Evolutionary conservation across 2,329 filamentous ascomycete species (phyloP), one percentile per base, ranked within the genome.

Genomic region (Exophiala xenobiotica): DNA sequence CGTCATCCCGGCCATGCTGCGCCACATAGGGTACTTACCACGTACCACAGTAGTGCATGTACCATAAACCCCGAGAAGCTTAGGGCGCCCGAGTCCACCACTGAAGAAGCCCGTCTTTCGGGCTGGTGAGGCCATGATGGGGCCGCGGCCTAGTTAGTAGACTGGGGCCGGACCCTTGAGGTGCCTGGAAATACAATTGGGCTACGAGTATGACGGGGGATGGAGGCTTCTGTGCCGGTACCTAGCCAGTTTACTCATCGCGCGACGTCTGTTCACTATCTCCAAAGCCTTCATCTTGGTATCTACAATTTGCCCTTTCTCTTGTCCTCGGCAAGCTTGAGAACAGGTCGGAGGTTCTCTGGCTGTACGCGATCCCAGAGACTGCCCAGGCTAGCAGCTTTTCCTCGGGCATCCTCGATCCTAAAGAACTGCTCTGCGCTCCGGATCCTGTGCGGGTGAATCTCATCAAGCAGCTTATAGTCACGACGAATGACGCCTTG

Each of bases 391-490:
- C 58, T 56, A 9, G 44, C 22, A 23, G 26, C 40, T 23, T 39
- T 50, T 11, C 56, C 58, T 16, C 42, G 19, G 5, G 38, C 51
- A 18, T 59, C 56, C 35, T 60, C 58, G 16, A 48, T 49, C n/a
- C 53, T 44, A 44, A 80, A 74, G 68, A 74, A 81, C 54, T 80
- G 71, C 59, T 78, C 75, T 0, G 70, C 74, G 26, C 64, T 74
- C 59, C 63, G 71, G 49, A 78, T 73, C n/a, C 78, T 66, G 1
- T 60, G 60, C 0, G 78, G 78, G 59, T 76, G 69, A 42, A 81
- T 80, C 63, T 76, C 69, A 59, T 80, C 78, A 35, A 81, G 62
- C 14, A 80, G 54, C 11, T 58, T 64, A 58, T 78, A 79, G 58
- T 81, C 72, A 43, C 76, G 68, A 51, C 62, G 61, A 1, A 78